Evolutionary conservation across 2,329 filamentous ascomycete species (phyloP).

Genomic region (Fusarium illudens): DNA sequence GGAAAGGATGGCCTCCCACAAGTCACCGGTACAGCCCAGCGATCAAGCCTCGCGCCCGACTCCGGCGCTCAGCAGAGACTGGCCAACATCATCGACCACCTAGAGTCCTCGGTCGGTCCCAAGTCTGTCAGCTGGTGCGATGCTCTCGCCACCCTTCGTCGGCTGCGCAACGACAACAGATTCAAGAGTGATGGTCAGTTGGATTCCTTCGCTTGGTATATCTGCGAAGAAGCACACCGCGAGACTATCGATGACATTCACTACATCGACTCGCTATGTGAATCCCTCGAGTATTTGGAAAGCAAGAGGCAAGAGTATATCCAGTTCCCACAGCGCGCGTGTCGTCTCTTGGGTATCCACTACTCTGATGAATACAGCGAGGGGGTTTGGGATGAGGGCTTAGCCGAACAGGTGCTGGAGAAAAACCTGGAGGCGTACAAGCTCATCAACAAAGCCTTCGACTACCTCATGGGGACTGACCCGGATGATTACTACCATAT

Average conservation of each 20-base stretch:
- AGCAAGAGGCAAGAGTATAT: not conserved
- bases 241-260: not conserved
- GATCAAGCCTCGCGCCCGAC: not conserved
- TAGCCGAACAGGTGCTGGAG: not conserved
- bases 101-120: not conserved
- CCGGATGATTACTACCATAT: too few relatives aligned
- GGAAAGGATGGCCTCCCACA: not conserved
- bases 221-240: rapidly evolving
- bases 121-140: not conserved
- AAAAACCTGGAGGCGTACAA: not conserved
- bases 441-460: not conserved
- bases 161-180: not conserved
- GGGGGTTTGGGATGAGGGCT: not conserved
- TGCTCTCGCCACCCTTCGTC: not conserved
- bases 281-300: too few relatives aligned
- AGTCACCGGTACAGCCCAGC: not conserved
- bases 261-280: not conserved
- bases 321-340: not conserved
- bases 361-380: rapidly evolving
- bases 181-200: rapidly evolving
- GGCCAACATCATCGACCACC: not conserved
- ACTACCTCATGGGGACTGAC: too few relatives aligned
- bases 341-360: not conserved
- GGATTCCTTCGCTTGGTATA: not conserved
- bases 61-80: not conserved